Percentiles rank a stretch among this genome's conserved stretches.
Conservation (phyloP, 1,139 yeast species). For the Scheffersomyces titani region DNA sequence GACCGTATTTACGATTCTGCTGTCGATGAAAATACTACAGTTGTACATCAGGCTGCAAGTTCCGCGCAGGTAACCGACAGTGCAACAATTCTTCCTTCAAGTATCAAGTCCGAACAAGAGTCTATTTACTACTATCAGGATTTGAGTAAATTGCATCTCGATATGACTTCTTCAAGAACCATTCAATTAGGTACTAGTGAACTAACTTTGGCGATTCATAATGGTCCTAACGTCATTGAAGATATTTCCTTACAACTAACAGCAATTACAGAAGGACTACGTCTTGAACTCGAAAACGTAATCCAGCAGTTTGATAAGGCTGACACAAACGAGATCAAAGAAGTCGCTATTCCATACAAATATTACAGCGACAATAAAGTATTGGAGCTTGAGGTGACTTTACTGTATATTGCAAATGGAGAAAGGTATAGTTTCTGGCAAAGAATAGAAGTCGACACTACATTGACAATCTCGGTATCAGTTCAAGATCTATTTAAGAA, state of each 20-base stretch:
- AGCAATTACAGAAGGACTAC: conserved; percentile 20
- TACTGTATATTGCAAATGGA: conserved; percentile 30
- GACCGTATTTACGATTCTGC: conserved; percentile 2
- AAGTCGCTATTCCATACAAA: conserved; percentile 23
- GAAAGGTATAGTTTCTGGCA: conserved; percentile 23
- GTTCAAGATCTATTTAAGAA: conserved; percentile 74
- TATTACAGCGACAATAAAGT: conserved; percentile 27
- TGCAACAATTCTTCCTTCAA: background rate
- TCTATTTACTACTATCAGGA: conserved; percentile 16
- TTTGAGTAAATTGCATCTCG: conserved; percentile 23
- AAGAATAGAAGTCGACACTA: conserved; percentile 44
- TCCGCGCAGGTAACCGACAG: background rate
- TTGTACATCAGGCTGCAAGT: conserved; percentile 6
- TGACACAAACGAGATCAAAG: conserved; percentile 14
- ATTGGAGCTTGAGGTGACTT: conserved; percentile 27
- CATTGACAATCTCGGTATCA: conserved; percentile 63
- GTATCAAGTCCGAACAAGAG: background rate
- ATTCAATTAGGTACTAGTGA: conserved; percentile 25
- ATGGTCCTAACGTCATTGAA: conserved; percentile 16
- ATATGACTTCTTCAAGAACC: conserved; percentile 16
- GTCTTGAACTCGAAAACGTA: conserved; percentile 6
- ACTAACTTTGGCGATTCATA: conserved; percentile 19
- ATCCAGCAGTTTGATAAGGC: conserved; percentile 12
- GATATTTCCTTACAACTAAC: conserved; percentile 16
- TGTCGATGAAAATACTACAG: conserved; percentile 12